A percentile compares a stretch with the other conserved stretches of the same genome.
Conservation (phyloP, 2,329 filamentous ascomycete species). For the Fusarium vanettenii region DNA sequence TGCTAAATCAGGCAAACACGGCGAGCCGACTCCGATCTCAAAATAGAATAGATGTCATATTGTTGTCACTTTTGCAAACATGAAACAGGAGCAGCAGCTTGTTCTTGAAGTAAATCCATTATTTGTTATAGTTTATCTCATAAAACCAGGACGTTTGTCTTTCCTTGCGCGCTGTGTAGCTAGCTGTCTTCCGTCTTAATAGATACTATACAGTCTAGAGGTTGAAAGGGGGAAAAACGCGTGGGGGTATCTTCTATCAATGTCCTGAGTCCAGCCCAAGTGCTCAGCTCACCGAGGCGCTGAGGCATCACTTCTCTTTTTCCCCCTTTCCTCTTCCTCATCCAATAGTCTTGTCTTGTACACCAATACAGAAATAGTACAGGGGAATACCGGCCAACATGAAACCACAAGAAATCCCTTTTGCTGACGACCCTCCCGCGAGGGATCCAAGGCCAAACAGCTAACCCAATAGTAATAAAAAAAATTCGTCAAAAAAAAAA, state of each 20-base stretch:
- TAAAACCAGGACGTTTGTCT: constrained; percentile 18
- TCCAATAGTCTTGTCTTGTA: constrained; percentile 38
- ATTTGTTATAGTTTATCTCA: constrained; percentile 27
- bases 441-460: constrained; percentile 32
- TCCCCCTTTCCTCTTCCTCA: constrained; percentile 29
- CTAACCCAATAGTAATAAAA: not conserved
- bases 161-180: constrained; percentile 42
- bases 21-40: constrained; percentile 12
- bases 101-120: constrained; percentile 18
- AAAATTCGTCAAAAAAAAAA: constrained; percentile 20
- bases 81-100: not conserved
- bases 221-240: constrained; percentile 36
- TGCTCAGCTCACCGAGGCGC: constrained; percentile 36
- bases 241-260: constrained; percentile 49
- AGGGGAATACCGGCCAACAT: constrained; percentile 24
- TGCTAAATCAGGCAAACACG: constrained; percentile 25
- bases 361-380: constrained; percentile 43
- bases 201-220: constrained; percentile 45
- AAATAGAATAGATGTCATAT: constrained; percentile 17
- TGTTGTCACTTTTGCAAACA: not conserved
- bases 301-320: constrained; percentile 33
- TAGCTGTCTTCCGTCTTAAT: constrained; percentile 35
- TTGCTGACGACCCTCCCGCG: constrained; percentile 34
- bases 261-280: constrained; percentile 48
- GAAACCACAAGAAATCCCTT: constrained; percentile 27